Percentiles rank a stretch among this genome's conserved stretches.
phyloP scores from a whole-genome alignment of 2,329 filamentous ascomycete genomes.

The Cladosporium phlei region DNA sequence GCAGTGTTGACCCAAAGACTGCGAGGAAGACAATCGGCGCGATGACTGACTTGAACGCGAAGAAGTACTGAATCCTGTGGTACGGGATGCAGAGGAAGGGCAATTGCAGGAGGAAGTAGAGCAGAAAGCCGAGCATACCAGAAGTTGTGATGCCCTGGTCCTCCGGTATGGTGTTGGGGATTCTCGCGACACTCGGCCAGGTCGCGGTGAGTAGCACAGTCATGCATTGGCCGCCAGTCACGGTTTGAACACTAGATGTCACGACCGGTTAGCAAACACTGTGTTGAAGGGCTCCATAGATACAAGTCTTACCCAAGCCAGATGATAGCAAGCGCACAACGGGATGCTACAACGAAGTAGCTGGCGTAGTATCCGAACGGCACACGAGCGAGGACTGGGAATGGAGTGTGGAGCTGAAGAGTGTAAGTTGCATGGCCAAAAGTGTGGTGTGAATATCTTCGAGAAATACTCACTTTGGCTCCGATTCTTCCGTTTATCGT shows the following conservation, averaged over 20 bases:
- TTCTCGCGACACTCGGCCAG: slow-evolving; percentile 52
- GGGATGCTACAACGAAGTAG: slow-evolving; percentile 29
- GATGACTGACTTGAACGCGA: slow-evolving; percentile 39
- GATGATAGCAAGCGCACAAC: slow-evolving; percentile 28
- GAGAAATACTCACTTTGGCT: slow-evolving; percentile 40
- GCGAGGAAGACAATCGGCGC: slow-evolving; percentile 32
- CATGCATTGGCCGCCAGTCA: slow-evolving; percentile 26
- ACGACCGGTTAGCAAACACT: neutral
- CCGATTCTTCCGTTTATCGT: slow-evolving; percentile 50
- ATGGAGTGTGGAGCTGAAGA: slow-evolving; percentile 48
- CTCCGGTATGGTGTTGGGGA: slow-evolving; percentile 49
- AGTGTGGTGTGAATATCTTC: too few species aligned
- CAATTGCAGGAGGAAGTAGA: slow-evolving; percentile 53
- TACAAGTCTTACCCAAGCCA: slow-evolving; percentile 24
- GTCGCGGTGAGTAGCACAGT: slow-evolving; percentile 38
- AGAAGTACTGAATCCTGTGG: slow-evolving; percentile 28
- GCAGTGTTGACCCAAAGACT: slow-evolving; percentile 28
- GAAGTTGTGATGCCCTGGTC: slow-evolving; percentile 51
- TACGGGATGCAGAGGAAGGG: slow-evolving; percentile 54
- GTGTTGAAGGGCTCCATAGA: neutral
- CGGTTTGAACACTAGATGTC: slow-evolving; percentile 23
- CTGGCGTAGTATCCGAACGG: slow-evolving; percentile 54
- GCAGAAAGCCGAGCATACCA: slow-evolving; percentile 52
- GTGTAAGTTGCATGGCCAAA: slow-evolving; percentile 35
- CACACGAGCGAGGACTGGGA: slow-evolving; percentile 51